phyloP scores from a whole-genome alignment of 257 asterid genomes.

The Nicotiana attenuata region DNA sequence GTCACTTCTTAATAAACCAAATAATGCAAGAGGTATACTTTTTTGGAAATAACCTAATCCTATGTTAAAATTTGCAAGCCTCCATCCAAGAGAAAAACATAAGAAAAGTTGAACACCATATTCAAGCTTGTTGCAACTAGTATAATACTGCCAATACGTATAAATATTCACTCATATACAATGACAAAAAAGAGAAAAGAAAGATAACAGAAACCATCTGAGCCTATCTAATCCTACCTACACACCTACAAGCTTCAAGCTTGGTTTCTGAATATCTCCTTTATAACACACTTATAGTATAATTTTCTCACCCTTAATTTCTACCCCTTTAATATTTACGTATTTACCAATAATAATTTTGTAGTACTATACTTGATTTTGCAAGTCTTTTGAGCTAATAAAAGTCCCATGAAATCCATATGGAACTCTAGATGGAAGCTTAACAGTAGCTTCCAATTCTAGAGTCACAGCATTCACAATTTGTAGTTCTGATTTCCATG shows the following conservation, averaged over 20 bases:
- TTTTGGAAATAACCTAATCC: not conserved
- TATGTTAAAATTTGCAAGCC: not conserved
- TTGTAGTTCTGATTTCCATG: constrained; percentile 56
- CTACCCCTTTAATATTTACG: not conserved
- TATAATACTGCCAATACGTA: not conserved
- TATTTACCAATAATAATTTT: not conserved
- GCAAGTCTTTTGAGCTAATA: constrained; percentile 37
- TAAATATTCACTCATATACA: not conserved
- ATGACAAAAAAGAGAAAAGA: not conserved
- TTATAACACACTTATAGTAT: not conserved
- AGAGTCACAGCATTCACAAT: constrained; percentile 48
- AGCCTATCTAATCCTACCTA: not conserved
- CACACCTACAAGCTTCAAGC: not conserved
- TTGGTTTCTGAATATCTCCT: constrained; percentile 5
- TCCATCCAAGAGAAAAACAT: no score
- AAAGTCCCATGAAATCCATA: constrained; percentile 88
- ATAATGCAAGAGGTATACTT: not conserved
- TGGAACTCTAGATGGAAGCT: constrained; percentile 73
- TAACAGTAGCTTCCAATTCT: constrained; percentile 41
- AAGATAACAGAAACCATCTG: constrained; percentile 6
- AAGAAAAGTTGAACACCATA: not conserved
- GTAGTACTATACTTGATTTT: constrained; percentile 29
- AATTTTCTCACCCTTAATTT: not conserved
- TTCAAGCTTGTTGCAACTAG: not conserved
- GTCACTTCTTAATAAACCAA: not conserved